Base-by-base conservation (phyloP, 2,329 filamentous ascomycete species). In the Neonectria ditissima region DNA sequence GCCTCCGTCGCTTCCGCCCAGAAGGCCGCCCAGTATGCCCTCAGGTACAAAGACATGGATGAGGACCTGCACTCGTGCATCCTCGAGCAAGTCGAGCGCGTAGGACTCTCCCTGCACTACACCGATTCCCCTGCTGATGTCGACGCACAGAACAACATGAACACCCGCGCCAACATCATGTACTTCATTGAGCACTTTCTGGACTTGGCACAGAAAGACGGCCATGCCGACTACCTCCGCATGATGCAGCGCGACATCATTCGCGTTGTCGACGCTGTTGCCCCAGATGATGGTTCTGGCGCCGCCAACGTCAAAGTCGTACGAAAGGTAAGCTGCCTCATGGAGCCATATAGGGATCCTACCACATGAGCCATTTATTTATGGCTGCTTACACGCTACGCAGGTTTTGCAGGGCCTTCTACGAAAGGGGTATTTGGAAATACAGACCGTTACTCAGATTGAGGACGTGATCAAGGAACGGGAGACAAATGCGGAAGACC, bases 31-130 rank as follows among this genome's bases (percentile, higher is more conserved):
- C 91, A 94, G 77, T 99, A 97, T 89, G 96, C 96, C 14, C 86
- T 99, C 66, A 97, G 94, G 79, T 92, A 97, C 81, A 89, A 90
- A 69, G 94, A 98, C 74, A 93, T 97, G 89, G 93, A 97, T 76
- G 97, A 99, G 82, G 96, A 99, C 79, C 83, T 99, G 72, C 96
- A 99, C 79, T 97, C 92, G 20, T 99, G 97, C 80, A 98, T 99
- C 73, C 81, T 99, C 45, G 96, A 99, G 80, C 95, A 98, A 79
- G 86, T 99, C 30, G 95, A 98, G 79, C 87, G 89, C 74, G 92
- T 93, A 70, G 50, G 58, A 66, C 32, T 53, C 32, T 18, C 32
- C 32, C 53, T 47, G 32, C 18, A 28, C 7, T 37, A 52, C 14
- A 51, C 28, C 51, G 47, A 24, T 50, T 20, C 34, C 37, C 45